Percentiles rank a stretch among this genome's conserved stretches.
These are phyloP conservation scores for Solanum verrucosum DNA, from an alignment of 257 asterid genomes.

Conservation along the genomic window DNA sequence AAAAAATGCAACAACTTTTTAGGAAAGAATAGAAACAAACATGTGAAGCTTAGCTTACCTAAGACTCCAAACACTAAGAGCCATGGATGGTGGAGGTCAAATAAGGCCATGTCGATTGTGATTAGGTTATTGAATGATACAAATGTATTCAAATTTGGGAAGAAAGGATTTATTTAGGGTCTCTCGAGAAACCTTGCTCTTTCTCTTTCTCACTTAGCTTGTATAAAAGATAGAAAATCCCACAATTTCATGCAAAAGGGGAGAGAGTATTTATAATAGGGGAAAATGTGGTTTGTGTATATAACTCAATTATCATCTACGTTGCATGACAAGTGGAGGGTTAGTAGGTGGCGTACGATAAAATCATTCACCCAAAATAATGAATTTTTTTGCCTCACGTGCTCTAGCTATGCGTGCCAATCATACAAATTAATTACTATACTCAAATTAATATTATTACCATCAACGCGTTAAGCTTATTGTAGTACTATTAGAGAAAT, in stretches of 20 bases:
- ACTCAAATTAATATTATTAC: background rate
- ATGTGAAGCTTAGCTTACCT: conserved; percentile 10
- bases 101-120: conserved; percentile 11
- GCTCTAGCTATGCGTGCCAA: background rate
- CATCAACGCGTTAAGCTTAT: background rate
- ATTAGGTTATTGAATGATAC: background rate
- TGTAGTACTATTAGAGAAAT: background rate
- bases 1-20: background rate
- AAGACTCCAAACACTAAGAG: conserved; percentile 25
- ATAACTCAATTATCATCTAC: conserved; percentile 4
- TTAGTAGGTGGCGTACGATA: conserved; percentile 18
- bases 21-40: background rate
- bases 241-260: conserved; percentile 6
- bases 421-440: background rate
- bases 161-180: background rate
- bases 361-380: conserved; percentile 14
- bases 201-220: background rate
- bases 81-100: conserved; percentile 16
- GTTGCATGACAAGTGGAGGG: conserved; percentile 27
- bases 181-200: conserved; percentile 1
- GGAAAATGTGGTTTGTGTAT: background rate
- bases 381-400: conserved; percentile 2
- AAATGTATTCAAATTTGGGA: background rate
- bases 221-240: background rate
- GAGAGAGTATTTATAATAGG: conserved; percentile 10